phyloP scores from a whole-genome alignment of 768 basidiomycete genomes.

The Rhodotorula toruloides region DNA sequence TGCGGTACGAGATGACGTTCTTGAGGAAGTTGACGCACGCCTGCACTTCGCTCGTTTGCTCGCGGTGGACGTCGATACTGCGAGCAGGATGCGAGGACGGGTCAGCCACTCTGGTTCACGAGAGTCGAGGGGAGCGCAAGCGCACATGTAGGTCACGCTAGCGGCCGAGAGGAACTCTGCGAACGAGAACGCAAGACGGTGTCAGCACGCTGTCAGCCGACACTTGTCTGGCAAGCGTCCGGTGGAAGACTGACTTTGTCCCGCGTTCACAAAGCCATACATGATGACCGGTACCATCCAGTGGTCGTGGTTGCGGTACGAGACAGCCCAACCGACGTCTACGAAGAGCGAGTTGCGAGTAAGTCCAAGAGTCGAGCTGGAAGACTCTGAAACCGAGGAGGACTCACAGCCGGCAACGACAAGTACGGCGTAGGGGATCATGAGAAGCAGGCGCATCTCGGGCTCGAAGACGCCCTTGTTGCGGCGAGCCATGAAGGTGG shows the following conservation, averaged over 20 bases:
- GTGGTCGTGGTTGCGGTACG: neutral
- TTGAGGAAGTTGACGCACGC: slow-evolving; percentile 12
- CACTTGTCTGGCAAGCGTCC: too few species aligned
- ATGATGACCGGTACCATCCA: neutral
- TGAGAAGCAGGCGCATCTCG: slow-evolving; percentile 13
- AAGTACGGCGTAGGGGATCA: slow-evolving; percentile 69
- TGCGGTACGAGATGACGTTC: slow-evolving; percentile 7
- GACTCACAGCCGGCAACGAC: slow-evolving; percentile 56
- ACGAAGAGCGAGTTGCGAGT: neutral
- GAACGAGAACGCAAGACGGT: neutral
- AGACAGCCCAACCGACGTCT: neutral
- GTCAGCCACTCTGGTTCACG: too few species aligned
- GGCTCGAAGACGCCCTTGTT: slow-evolving; percentile 18
- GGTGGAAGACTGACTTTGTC: neutral
- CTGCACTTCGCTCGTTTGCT: slow-evolving; percentile 2
- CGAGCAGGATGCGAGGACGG: neutral
- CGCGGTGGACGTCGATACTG: slow-evolving; percentile 7
- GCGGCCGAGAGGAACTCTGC: slow-evolving; percentile 3
- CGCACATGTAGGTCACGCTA: neutral
- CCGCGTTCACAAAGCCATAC: neutral
- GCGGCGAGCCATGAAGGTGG: neutral
- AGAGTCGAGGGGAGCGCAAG: neutral
- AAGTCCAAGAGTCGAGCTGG: neutral
- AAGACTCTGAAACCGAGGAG: too few species aligned
- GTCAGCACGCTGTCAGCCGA: neutral